Percentiles rank a stretch among this genome's conserved stretches.
Evolutionary conservation across 306 rosid genomes (phyloP).

Genomic region (Quercus parvula): DNA sequence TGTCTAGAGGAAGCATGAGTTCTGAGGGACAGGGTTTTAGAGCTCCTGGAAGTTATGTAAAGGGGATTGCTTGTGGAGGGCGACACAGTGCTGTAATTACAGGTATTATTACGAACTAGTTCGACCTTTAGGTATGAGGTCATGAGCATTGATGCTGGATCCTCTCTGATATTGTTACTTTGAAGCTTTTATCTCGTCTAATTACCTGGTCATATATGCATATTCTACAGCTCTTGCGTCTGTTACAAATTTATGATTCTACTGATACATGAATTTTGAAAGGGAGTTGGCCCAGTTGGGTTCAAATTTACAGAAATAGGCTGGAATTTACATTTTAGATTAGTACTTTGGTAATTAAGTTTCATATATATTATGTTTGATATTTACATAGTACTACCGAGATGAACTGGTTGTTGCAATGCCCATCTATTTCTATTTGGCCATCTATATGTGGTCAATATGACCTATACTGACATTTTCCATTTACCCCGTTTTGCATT

Average conservation of each 20-base stretch:
- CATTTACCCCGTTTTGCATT: constrained; percentile 9
- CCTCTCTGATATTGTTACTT: not conserved
- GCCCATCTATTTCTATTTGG: not conserved
- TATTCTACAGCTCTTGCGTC: not conserved
- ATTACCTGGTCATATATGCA: not conserved
- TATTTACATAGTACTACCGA: not conserved
- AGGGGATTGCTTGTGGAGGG: constrained; percentile 92
- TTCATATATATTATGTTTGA: not conserved
- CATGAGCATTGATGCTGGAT: constrained; percentile 2
- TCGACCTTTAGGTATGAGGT: not conserved
- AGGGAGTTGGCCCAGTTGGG: not conserved
- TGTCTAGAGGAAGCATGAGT: constrained; percentile 52
- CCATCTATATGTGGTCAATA: constrained; percentile 1
- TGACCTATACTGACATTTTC: constrained; percentile 14
- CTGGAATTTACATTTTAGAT: no score
- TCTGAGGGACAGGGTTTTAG: constrained; percentile 57
- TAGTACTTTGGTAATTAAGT: not conserved
- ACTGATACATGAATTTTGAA: not conserved
- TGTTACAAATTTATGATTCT: not conserved
- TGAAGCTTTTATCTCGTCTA: not conserved
- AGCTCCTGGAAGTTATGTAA: constrained; percentile 77
- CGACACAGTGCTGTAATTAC: constrained; percentile 93
- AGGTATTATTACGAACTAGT: constrained; percentile 38
- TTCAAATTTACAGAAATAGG: not conserved
- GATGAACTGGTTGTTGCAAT: not conserved